These are phyloP conservation scores for Kwoniella europaea DNA, from an alignment of 768 basidiomycete genomes.

Conservation along the genomic window DNA sequence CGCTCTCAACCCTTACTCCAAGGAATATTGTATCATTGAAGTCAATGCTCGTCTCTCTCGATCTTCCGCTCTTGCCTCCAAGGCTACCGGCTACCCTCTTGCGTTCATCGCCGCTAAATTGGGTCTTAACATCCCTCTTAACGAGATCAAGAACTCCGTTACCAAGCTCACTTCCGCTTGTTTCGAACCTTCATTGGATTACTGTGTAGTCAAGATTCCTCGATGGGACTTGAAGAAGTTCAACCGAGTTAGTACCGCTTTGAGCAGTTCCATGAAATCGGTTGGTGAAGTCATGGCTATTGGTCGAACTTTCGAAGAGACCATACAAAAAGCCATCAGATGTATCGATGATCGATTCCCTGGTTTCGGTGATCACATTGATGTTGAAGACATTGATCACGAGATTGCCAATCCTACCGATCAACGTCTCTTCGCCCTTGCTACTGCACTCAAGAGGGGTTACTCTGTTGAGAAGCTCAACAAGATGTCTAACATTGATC, in stretches of 20 bases:
- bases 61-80: conserved; percentile 95
- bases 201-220: conserved; percentile 97
- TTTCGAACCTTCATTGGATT: conserved; percentile 97
- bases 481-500: conserved; percentile 98
- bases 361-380: conserved; percentile 76
- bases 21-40: conserved; percentile 99
- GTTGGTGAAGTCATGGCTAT: conserved; percentile 99
- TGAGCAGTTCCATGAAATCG: conserved; percentile 98
- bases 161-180: conserved; percentile 96
- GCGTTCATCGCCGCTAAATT: conserved; percentile 99
- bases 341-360: conserved; percentile 93
- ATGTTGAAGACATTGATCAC: conserved; percentile 86
- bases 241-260: conserved; percentile 82
- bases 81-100: conserved; percentile 96
- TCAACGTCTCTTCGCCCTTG: conserved; percentile 95
- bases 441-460: conserved; percentile 87
- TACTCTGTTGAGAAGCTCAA: conserved; percentile 95
- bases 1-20: conserved; percentile 90
- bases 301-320: conserved; percentile 97
- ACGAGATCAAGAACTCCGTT: conserved; percentile 97
- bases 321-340: conserved; percentile 95
- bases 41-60: conserved; percentile 98
- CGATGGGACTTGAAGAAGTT: conserved; percentile 99
- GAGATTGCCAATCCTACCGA: conserved; percentile 94
- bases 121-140: conserved; percentile 93